phyloP scores from a whole-genome alignment of 495 filamentous ascomycete species.

The Diplogelasinospora grovesii region DNA sequence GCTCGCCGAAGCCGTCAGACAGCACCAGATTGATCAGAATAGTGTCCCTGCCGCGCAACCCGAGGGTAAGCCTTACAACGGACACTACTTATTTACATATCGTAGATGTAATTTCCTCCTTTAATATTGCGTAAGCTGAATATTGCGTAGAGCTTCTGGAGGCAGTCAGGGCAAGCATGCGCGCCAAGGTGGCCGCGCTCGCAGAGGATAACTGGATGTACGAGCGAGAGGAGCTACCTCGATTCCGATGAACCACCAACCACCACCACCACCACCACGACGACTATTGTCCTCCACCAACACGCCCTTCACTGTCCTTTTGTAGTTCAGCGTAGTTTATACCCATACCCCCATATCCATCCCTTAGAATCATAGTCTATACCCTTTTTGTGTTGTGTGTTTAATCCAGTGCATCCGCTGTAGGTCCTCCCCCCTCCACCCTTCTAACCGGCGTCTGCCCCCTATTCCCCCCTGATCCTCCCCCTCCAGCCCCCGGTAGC shows the following conservation, averaged over 20 bases:
- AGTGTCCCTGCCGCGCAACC: constrained; percentile 58
- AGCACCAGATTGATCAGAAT: constrained; percentile 55
- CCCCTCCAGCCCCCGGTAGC: constrained; percentile 32
- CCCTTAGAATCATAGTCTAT: too few species aligned
- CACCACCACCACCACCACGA: too few species aligned
- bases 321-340: too few species aligned
- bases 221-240: constrained; percentile 59
- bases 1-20: constrained; percentile 47
- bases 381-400: too few species aligned
- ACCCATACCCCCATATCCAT: too few species aligned
- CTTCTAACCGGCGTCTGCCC: constrained; percentile 37
- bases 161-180: constrained; percentile 63
- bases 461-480: constrained; percentile 29
- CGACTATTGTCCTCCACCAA: too few species aligned
- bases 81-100: background rate
- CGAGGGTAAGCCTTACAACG: constrained; percentile 44
- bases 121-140: constrained; percentile 16
- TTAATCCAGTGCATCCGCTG: constrained; percentile 47
- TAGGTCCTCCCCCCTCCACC: constrained; percentile 40
- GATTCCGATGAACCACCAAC: constrained; percentile 22
- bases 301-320: too few species aligned
- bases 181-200: constrained; percentile 62
- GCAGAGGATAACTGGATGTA: constrained; percentile 90
- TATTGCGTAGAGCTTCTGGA: constrained; percentile 57
- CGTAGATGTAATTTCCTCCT: constrained; percentile 4